Base-by-base conservation (phyloP, 331 rosid genomes). In the Quercus tomentella region DNA sequence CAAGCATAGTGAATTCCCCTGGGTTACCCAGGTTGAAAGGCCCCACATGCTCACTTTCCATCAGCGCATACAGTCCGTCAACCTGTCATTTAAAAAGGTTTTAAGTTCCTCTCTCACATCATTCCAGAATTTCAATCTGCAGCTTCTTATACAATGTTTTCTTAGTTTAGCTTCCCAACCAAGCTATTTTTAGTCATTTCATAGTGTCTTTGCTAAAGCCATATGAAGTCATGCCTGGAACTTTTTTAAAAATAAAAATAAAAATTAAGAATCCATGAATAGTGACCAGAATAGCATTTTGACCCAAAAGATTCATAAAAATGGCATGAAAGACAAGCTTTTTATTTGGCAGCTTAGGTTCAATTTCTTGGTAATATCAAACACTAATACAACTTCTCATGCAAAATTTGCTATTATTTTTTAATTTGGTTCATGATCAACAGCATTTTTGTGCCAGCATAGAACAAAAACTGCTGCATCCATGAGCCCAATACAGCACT, bases 11-110 rank as follows among this genome's bases (percentile, higher is more conserved):
- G 86, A 94, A 94, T 83, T 94, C 98, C 72, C 98, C 97, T 37
- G 98, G 98, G 80, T 94, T 94, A 78, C 98, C 98, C 77, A 94
- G 81, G 81, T 94, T 94, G 88, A 94, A 94, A 74, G 98, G 98
- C 75, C 86, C 92, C 23, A 86, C 81, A 79, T 88, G 89, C 84
- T 94, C 98, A 17, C 97, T 73, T 63, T 94, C 97, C 98, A 94
- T 94, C 79, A 94, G 81, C 20, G 97, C 92, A 75, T 87, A 91
- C 83, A 94, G 80, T 75, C 98, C 98, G 78, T 94, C 74, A 69
- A 94, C 97, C 98, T 94, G 84, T 52, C 77, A 75, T 63, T 52
- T 41, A n/a, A 49, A 69, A 21, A 25, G 56, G 11, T 30, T 17
- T 37, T n/a, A 52, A 61, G 58, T 57, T 37, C 69, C 43, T 67